phyloP scores from a whole-genome alignment of 208 protist genomes.

The Trypanosoma melophagium region DNA sequence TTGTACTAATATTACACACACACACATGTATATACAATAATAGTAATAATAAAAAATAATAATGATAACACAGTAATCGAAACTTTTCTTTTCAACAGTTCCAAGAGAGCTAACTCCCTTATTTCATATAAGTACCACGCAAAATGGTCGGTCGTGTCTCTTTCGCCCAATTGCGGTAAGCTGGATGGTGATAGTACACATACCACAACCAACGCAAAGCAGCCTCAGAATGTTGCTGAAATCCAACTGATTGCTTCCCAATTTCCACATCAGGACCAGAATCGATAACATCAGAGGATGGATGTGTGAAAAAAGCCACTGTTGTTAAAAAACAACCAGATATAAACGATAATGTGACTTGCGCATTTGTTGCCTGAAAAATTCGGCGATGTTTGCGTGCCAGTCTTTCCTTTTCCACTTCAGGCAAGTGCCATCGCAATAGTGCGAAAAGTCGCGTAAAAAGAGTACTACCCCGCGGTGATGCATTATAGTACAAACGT shows the following conservation, averaged over 20 bases:
- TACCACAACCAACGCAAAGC: conserved; percentile 78
- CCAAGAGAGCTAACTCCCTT: no score
- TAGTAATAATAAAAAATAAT: conserved; percentile 12
- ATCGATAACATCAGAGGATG: conserved; percentile 50
- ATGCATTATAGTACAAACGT: conserved; percentile 52
- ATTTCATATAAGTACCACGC: not conserved
- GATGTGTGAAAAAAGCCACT: conserved; percentile 49
- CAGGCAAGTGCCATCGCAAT: conserved; percentile 40
- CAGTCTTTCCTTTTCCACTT: conserved; percentile 48
- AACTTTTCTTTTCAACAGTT: not conserved
- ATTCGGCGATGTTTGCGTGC: conserved; percentile 61
- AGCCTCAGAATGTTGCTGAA: conserved; percentile 61
- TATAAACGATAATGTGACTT: conserved; percentile 54
- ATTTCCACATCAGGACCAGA: conserved; percentile 52
- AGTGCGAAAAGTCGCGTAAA: conserved; percentile 44
- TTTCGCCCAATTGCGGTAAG: conserved; percentile 35
- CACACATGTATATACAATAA: not conserved
- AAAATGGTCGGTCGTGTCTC: not conserved
- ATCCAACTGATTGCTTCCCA: conserved; percentile 49
- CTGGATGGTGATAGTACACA: conserved; percentile 86
- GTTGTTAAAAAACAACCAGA: conserved; percentile 41
- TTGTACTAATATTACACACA: not conserved
- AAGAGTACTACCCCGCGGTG: conserved; percentile 62
- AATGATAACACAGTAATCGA: not conserved
- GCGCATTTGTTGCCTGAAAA: conserved; percentile 74